Conservation (phyloP, 2,329 filamentous ascomycete species). For the Tympanopsis confertula region DNA sequence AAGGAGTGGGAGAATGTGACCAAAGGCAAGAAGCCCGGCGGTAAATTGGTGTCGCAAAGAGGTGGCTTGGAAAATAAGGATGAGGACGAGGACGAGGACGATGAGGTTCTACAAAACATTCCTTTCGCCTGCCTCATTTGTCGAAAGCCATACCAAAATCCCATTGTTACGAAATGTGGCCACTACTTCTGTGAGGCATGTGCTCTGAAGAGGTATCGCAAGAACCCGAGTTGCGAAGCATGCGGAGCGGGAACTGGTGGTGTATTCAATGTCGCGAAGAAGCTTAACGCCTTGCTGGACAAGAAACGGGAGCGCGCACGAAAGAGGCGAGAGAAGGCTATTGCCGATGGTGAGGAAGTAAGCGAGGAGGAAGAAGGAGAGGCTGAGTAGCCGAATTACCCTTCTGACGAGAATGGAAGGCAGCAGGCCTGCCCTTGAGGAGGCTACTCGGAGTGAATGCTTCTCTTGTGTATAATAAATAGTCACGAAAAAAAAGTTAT, state of each 20-base stretch:
- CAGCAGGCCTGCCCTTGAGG: too few relatives aligned
- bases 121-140: slow-evolving; percentile 87
- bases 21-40: slow-evolving; percentile 54
- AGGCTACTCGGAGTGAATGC: too few relatives aligned
- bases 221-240: slow-evolving; percentile 74
- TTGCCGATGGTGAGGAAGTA: slow-evolving; percentile 12
- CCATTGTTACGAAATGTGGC: slow-evolving; percentile 78
- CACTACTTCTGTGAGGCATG: slow-evolving; percentile 95
- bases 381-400: background rate
- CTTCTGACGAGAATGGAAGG: too few relatives aligned
- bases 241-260: slow-evolving; percentile 79
- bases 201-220: slow-evolving; percentile 74
- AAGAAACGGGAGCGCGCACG: slow-evolving; percentile 54
- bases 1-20: slow-evolving; percentile 81
- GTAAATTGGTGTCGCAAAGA: slow-evolving; percentile 48
- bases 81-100: slow-evolving; percentile 44
- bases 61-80: slow-evolving; percentile 23
- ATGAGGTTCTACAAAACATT: slow-evolving; percentile 67
- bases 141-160: slow-evolving; percentile 63
- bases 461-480: too few relatives aligned
- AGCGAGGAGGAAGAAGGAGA: background rate
- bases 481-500: too few relatives aligned
- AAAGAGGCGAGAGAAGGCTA: slow-evolving; percentile 40
- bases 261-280: slow-evolving; percentile 81
- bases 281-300: slow-evolving; percentile 68